phyloP scores from a whole-genome alignment of 108 stramenopile genomes.

The Cyclotella choctawhatcheeana region DNA sequence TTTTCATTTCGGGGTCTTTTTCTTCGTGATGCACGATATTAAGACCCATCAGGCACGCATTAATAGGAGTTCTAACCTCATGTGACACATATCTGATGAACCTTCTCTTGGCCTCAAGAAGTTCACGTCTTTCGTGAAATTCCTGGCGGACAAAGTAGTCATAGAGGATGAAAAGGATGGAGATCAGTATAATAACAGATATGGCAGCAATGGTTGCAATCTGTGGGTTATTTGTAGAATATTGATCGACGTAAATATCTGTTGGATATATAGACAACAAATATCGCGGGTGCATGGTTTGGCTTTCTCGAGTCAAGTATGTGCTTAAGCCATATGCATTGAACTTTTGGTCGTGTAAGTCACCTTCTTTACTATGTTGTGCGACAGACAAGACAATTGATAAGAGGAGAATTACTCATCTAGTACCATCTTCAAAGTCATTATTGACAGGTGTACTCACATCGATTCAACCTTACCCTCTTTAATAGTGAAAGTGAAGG shows the following conservation, averaged over 20 bases:
- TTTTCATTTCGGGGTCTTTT: neutral
- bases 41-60: conserved; percentile 60
- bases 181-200: conserved; percentile 45
- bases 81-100: conserved; percentile 64
- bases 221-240: conserved; percentile 37
- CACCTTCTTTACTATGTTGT: conserved; percentile 10
- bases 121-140: conserved; percentile 36
- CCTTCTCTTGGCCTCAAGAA: conserved; percentile 56
- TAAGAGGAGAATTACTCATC: neutral
- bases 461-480: conserved; percentile 13
- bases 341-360: conserved; percentile 10
- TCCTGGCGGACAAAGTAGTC: conserved; percentile 59
- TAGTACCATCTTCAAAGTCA: neutral
- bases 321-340: neutral
- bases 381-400: neutral
- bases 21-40: conserved; percentile 45
- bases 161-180: conserved; percentile 55
- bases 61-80: conserved; percentile 61
- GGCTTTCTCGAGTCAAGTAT: neutral
- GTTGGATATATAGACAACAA: conserved; percentile 40
- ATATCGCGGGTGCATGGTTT: neutral
- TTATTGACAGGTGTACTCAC: no score
- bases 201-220: conserved; percentile 42
- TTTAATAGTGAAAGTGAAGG: conserved; percentile 32
- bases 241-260: conserved; percentile 28